phyloP scores from a whole-genome alignment of 495 filamentous ascomycete genomes.

The Talaromyces nanjingensis region DNA sequence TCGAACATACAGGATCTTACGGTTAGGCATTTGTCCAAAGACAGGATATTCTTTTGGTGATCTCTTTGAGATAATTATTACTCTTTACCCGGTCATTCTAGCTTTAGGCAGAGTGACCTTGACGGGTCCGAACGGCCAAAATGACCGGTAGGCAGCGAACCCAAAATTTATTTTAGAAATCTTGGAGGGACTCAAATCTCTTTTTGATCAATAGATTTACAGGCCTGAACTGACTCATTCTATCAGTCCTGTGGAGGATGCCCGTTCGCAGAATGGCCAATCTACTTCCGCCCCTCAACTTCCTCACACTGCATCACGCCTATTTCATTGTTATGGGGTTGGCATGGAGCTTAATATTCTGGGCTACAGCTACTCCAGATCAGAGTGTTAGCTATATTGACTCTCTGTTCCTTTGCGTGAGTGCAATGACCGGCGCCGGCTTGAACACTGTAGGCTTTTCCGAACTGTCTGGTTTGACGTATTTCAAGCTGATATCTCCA shows the following conservation, averaged over 20 bases:
- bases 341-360: slow-evolving; percentile 66
- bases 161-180: not conserved
- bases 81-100: not conserved
- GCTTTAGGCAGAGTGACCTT: not conserved
- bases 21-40: not conserved
- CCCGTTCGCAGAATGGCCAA: not conserved
- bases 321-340: slow-evolving; percentile 68
- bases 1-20: not conserved
- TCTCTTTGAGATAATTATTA: not conserved
- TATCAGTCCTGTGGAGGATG: not conserved
- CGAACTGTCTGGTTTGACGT: not conserved
- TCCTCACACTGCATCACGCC: slow-evolving; percentile 69
- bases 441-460: slow-evolving; percentile 57
- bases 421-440: slow-evolving; percentile 75
- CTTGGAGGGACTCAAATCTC: not conserved
- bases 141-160: not conserved
- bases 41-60: not conserved
- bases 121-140: not conserved
- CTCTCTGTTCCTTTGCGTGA: slow-evolving; percentile 67
- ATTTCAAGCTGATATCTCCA: slow-evolving; percentile 14
- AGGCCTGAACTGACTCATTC: not conserved
- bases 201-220: not conserved
- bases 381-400: slow-evolving; percentile 65
- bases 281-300: slow-evolving; percentile 50
- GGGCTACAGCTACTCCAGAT: slow-evolving; percentile 54